Evolutionary conservation across 2,329 filamentous ascomycete genomes (phyloP), one percentile per base, ranked within the genome.

Genomic region (Diaporthe citri): DNA sequence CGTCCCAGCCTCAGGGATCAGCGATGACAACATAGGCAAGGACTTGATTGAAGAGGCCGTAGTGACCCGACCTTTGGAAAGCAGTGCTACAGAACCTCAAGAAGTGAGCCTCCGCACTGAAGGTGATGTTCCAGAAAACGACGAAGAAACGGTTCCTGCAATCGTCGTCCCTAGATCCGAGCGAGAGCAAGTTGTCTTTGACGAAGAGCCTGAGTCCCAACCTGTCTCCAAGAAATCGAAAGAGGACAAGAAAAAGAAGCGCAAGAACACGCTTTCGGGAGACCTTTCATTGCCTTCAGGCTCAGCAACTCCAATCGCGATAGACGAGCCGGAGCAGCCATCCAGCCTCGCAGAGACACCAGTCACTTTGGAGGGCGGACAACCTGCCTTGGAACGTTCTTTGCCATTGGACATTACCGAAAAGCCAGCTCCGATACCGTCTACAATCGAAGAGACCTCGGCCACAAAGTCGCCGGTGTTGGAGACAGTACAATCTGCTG

Each of bases 191-290:
- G 22, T 41, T 12, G 3, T 22, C n/a, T n/a, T 31, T 17, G 13
- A 20, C 25, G 48, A 51, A 34, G 57, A 55, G n/a, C 48, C 25
- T n/a, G 46, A n/a, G 6, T 64, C 31, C n/a, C 17, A 28, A 20
- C 1, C 13, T 17, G 34, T 48, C n/a, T 52, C 70, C 46, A 64
- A 72, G 57, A 62, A 64, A 4, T 64, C 70, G 17, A 41, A 55
- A 31, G 55, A 7, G 46, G 70, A 60, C 70, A 48, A 41, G 70
- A 46, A 64, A 62, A 59, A 72, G 43, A 48, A 60, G 15, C 46
- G 55, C 57, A 55, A 62, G 46, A 55, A 52, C n/a, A 72, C 57
- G 10, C 17, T 72, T 17, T 55, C 43, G 20, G 57, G 55, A 8
- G 70, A n/a, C 46, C 15, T 25, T 12, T 51, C 25, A 39, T 41